phyloP scores from a whole-genome alignment of 2,329 filamentous ascomycete genomes.

The Calonectria henricotiae region DNA sequence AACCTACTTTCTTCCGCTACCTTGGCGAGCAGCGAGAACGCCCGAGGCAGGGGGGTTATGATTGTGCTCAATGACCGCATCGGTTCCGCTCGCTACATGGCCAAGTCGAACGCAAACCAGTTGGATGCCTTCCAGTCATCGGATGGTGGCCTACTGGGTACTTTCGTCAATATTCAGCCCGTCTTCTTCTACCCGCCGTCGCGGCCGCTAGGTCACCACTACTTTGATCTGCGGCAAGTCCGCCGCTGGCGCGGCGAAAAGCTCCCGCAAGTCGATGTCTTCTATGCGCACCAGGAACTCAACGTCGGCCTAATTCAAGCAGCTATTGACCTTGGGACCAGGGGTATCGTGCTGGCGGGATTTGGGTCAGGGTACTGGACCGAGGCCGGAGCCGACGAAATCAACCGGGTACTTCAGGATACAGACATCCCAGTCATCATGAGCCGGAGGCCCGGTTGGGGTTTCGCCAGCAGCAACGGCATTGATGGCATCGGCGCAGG shows the following conservation, averaged over 20 bases:
- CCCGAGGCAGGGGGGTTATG: constrained; percentile 70
- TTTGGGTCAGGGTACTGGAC: constrained; percentile 70
- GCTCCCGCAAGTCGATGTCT: constrained; percentile 71
- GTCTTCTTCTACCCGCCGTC: constrained; percentile 74
- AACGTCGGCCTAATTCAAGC: constrained; percentile 65
- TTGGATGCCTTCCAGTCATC: constrained; percentile 75
- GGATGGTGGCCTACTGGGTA: constrained; percentile 73
- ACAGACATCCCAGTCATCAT: constrained; percentile 67
- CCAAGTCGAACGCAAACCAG: constrained; percentile 76
- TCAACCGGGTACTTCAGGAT: constrained; percentile 63
- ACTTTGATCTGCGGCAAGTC: constrained; percentile 59
- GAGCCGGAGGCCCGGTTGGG: constrained; percentile 68
- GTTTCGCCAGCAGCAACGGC: constrained; percentile 64
- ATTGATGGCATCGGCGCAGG: constrained; percentile 63
- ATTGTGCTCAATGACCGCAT: constrained; percentile 77
- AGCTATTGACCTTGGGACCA: constrained; percentile 66
- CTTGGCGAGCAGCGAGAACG: constrained; percentile 66
- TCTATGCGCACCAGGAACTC: constrained; percentile 72
- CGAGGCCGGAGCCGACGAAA: constrained; percentile 57
- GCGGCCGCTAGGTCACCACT: constrained; percentile 64
- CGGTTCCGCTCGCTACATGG: constrained; percentile 70
- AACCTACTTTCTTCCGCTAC: constrained; percentile 75
- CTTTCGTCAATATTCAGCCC: constrained; percentile 72
- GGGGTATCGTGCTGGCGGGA: constrained; percentile 72
- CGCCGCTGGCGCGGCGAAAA: constrained; percentile 44